phyloP scores from a whole-genome alignment of 2,329 filamentous ascomycete genomes.

The Mycogone perniciosa region DNA sequence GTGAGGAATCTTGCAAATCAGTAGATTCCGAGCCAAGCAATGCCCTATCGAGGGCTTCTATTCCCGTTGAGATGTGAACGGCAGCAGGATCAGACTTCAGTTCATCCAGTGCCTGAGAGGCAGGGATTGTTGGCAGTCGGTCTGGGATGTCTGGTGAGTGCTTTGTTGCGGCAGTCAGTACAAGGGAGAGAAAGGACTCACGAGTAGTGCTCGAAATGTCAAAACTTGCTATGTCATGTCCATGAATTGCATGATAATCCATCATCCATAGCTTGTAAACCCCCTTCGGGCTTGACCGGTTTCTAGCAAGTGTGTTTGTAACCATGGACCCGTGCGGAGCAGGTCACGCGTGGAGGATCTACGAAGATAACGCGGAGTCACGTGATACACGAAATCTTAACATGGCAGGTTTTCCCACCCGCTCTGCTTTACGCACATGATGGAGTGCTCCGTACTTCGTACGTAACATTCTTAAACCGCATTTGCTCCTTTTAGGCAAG shows the following conservation, averaged over 20 bases:
- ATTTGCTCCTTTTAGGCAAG: not conserved
- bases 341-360: not conserved
- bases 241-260: conserved; percentile 55
- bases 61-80: conserved; percentile 49
- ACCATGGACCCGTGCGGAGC: conserved; percentile 15
- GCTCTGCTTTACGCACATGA: not conserved
- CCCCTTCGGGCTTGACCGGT: not conserved
- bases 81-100: conserved; percentile 45
- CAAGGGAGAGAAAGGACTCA: conserved; percentile 28
- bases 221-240: conserved; percentile 56
- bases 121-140: conserved; percentile 69
- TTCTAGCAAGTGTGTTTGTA: conserved; percentile 1
- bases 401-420: not conserved
- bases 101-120: conserved; percentile 62
- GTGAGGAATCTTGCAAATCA: conserved; percentile 13
- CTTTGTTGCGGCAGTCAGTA: not conserved
- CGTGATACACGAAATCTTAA: conserved; percentile 8
- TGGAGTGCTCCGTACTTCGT: not conserved
- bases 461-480: not conserved
- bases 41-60: conserved; percentile 45
- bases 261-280: conserved; percentile 29
- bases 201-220: conserved; percentile 43
- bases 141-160: conserved; percentile 40
- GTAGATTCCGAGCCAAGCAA: conserved; percentile 25
- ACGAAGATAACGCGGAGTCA: conserved; percentile 10